Percentiles rank a stretch among this genome's conserved stretches.
Conservation (phyloP, 2,329 filamentous ascomycete species). For the Botryosphaeria dothidea region DNA sequence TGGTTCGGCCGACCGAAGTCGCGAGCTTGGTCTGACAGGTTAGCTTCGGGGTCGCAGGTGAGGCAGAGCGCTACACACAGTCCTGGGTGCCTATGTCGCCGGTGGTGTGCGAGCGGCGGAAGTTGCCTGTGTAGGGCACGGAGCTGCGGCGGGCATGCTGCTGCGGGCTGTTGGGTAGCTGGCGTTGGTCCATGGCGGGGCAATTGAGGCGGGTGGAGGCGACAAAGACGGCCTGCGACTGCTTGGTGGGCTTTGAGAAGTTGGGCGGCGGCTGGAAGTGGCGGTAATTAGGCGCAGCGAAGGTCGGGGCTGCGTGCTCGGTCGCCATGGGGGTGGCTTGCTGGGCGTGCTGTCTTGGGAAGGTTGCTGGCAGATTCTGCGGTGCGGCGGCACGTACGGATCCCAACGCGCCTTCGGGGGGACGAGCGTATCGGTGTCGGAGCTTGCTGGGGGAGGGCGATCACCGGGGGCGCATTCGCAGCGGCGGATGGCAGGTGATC, state of each 20-base stretch:
- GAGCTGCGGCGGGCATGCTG: slow-evolving; percentile 4
- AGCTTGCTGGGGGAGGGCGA: neutral
- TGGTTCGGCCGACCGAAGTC: neutral
- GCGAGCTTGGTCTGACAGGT: neutral
- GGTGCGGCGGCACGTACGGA: slow-evolving; percentile 1
- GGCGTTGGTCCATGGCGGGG: slow-evolving; percentile 8
- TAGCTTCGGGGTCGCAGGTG: neutral
- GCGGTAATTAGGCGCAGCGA: slow-evolving; percentile 1
- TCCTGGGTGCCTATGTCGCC: neutral
- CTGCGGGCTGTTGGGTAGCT: slow-evolving; percentile 1
- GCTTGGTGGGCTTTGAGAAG: slow-evolving; percentile 10
- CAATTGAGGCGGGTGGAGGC: slow-evolving; percentile 9
- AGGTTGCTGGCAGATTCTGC: neutral
- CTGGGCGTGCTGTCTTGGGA: neutral
- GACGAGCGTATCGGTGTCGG: neutral
- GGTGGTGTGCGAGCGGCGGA: slow-evolving; percentile 7
- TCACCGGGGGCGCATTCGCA: slow-evolving; percentile 4
- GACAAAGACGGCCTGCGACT: slow-evolving; percentile 2
- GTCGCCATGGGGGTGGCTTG: slow-evolving; percentile 2
- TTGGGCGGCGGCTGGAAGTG: neutral
- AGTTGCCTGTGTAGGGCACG: slow-evolving; percentile 4
- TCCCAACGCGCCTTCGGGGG: neutral
- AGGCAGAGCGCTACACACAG: slow-evolving; percentile 1
- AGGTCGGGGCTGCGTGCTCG: slow-evolving; percentile 2
- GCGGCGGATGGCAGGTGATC: neutral